Evolutionary conservation across 305 asterid genomes (phyloP).

Genomic region (Caryopteris hybrid): DNA sequence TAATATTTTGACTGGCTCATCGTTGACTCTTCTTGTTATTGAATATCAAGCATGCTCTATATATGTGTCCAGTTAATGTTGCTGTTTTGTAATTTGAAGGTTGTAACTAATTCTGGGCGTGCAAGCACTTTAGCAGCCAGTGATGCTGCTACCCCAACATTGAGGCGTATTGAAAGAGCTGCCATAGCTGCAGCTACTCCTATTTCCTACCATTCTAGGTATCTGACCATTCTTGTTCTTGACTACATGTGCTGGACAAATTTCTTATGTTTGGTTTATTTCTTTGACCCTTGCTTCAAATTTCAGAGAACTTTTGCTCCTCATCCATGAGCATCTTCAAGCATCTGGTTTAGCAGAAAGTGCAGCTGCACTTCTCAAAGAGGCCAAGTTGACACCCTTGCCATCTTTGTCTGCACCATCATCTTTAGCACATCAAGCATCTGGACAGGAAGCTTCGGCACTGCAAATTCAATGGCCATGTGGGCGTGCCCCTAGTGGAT

Average conservation of each 20-base stretch:
- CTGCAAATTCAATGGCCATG: conserved; percentile 90
- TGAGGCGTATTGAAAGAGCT: conserved; percentile 99
- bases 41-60: background rate
- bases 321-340: conserved; percentile 93
- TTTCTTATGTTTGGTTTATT: conserved; percentile 15
- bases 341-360: conserved; percentile 80
- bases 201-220: conserved; percentile 93
- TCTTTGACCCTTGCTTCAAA: conserved; percentile 7
- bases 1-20: background rate
- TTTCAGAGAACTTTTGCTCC: conserved; percentile 88
- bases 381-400: conserved; percentile 89
- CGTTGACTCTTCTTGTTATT: background rate
- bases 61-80: background rate
- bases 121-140: conserved; percentile 96
- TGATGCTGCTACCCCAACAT: conserved; percentile 95
- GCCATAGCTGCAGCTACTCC: conserved; percentile 99
- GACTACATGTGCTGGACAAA: background rate
- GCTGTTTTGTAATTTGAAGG: conserved; percentile 41
- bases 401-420: conserved; percentile 87
- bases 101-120: conserved; percentile 97
- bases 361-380: conserved; percentile 75
- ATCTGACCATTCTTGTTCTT: conserved; percentile 22
- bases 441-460: conserved; percentile 64
- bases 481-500: conserved; percentile 68
- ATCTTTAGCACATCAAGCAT: conserved; percentile 69